A percentile compares a stretch with the other conserved stretches of the same genome.
These are phyloP conservation scores for Pterocarpus macrocarpus DNA, from an alignment of 306 rosid genomes.

Conservation along the genomic window DNA sequence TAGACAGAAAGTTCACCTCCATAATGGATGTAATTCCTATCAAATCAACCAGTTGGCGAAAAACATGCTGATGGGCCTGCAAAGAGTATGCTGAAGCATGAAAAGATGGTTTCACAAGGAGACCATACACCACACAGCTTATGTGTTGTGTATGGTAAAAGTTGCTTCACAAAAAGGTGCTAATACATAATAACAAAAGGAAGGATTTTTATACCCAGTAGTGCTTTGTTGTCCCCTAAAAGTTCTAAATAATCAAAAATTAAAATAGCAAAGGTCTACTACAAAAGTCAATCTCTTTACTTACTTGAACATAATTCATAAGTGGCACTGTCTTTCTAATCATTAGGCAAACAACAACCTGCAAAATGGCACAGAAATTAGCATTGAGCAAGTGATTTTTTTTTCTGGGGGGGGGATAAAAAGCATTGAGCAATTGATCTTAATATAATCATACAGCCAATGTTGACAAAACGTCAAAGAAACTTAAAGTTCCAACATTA, in stretches of 20 bases:
- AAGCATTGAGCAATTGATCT: slow-evolving; percentile 30
- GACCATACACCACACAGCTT: not conserved
- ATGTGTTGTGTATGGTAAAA: not conserved
- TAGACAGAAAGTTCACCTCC: slow-evolving; percentile 70
- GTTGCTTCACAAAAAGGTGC: slow-evolving; percentile 5
- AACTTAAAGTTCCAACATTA: slow-evolving; percentile 33
- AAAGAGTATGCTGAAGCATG: slow-evolving; percentile 46
- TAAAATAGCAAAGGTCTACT: not conserved
- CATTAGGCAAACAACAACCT: slow-evolving; percentile 97
- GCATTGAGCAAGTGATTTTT: slow-evolving; percentile 31
- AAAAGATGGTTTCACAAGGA: slow-evolving; percentile 41
- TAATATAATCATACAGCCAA: slow-evolving; percentile 5
- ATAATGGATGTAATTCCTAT: slow-evolving; percentile 98
- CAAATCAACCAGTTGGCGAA: slow-evolving; percentile 89
- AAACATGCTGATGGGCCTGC: slow-evolving; percentile 92
- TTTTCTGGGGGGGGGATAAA: no score
- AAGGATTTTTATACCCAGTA: not conserved
- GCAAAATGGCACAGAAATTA: slow-evolving; percentile 32
- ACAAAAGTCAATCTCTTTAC: slow-evolving; percentile 43
- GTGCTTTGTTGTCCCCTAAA: slow-evolving; percentile 10
- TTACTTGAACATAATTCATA: slow-evolving; percentile 96
- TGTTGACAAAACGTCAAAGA: slow-evolving; percentile 14
- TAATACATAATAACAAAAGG: slow-evolving; percentile 32
- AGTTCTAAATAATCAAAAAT: slow-evolving; percentile 2
- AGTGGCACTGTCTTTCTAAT: slow-evolving; percentile 89